Conservation (phyloP, 345 rosid species). For the Camelina sativa region DNA sequence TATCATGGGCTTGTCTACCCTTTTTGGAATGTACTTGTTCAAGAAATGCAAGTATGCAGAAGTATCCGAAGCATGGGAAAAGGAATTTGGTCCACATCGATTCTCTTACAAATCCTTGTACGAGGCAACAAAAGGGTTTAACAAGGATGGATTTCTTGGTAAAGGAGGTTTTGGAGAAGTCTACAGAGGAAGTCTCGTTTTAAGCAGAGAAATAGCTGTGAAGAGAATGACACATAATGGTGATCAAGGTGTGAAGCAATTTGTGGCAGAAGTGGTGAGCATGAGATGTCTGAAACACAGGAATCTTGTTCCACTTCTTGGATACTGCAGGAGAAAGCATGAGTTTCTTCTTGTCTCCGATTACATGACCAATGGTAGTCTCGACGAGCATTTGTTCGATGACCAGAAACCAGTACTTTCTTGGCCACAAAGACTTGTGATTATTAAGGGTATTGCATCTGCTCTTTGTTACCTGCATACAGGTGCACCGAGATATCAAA, state of each 20-base stretch:
- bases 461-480: conserved; percentile 55
- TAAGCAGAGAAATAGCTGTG: conserved; percentile 54
- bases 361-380: conserved; percentile 61
- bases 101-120: conserved; percentile 59
- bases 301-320: conserved; percentile 56
- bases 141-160: conserved; percentile 54
- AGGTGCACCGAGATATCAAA: conserved; percentile 58
- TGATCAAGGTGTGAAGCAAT: conserved; percentile 57
- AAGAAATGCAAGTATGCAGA: conserved; percentile 55
- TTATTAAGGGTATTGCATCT: conserved; percentile 48
- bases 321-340: conserved; percentile 55
- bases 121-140: conserved; percentile 64
- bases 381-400: conserved; percentile 49
- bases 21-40: conserved; percentile 12
- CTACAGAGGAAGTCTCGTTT: conserved; percentile 53
- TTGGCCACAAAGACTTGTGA: conserved; percentile 51
- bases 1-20: conserved; percentile 21
- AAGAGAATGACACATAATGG: conserved; percentile 56
- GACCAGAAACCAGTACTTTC: conserved; percentile 35
- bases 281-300: conserved; percentile 54
- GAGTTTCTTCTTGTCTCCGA: conserved; percentile 61
- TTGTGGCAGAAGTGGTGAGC: conserved; percentile 50
- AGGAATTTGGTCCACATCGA: conserved; percentile 56
- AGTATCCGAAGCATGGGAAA: conserved; percentile 64
- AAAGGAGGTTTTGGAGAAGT: conserved; percentile 70